These are phyloP conservation scores for Eremothecium gossypii DNA, from an alignment of 1,139 yeast genomes.

Conservation along the genomic window DNA sequence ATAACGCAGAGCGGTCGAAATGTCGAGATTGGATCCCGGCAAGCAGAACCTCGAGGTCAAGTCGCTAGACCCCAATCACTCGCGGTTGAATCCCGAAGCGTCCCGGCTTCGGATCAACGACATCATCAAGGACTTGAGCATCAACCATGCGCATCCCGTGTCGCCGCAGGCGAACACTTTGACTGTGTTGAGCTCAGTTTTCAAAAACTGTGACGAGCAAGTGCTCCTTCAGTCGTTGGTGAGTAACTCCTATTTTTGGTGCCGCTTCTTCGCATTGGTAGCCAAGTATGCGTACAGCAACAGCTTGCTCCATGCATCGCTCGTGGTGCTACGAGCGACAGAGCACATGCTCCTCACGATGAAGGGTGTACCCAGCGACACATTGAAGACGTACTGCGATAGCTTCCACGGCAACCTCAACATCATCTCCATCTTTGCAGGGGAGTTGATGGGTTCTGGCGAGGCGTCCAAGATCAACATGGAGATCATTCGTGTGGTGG, in stretches of 20 bases:
- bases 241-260: conserved; percentile 1
- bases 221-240: background rate
- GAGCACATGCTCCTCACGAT: background rate
- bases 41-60: conserved; percentile 1
- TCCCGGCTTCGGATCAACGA: conserved; percentile 2
- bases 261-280: background rate
- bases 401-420: conserved; percentile 3
- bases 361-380: background rate
- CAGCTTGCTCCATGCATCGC: conserved; percentile 1
- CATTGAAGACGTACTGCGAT: conserved; percentile 2
- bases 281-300: conserved; percentile 3
- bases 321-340: background rate
- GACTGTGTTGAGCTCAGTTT: conserved; percentile 1
- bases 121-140: background rate
- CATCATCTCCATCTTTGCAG: conserved; percentile 3
- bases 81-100: conserved; percentile 1
- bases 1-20: background rate
- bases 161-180: conserved; percentile 4
- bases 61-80: conserved; percentile 3
- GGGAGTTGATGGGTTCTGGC: conserved; percentile 4
- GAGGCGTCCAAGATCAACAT: background rate
- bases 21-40: background rate
- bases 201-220: conserved; percentile 2
- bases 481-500: conserved; percentile 3
- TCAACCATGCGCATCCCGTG: conserved; percentile 1